Conservation (phyloP, 1,139 yeast genomes). For the Candida gigantensis region DNA sequence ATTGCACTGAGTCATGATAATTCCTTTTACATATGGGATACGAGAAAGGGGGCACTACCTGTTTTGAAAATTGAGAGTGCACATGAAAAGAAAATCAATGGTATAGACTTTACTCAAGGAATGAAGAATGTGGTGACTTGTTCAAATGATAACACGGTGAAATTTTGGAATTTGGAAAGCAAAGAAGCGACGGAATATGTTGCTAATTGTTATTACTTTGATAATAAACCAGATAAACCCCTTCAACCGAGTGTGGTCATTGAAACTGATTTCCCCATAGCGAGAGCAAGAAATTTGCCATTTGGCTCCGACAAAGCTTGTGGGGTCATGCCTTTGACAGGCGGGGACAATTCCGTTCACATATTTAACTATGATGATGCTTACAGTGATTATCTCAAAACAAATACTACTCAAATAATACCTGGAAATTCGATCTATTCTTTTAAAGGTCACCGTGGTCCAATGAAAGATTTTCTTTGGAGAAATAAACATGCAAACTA, state of each 20-base stretch:
- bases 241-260: slow-evolving; percentile 57
- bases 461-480: slow-evolving; percentile 89
- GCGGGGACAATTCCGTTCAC: slow-evolving; percentile 77
- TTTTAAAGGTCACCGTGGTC: slow-evolving; percentile 81
- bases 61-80: slow-evolving; percentile 62
- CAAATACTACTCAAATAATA: slow-evolving; percentile 30
- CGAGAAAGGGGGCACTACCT: slow-evolving; percentile 79
- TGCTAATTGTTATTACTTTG: slow-evolving; percentile 26
- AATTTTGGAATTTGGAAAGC: slow-evolving; percentile 71
- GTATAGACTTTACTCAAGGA: slow-evolving; percentile 75
- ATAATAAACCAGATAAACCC: slow-evolving; percentile 15
- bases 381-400: slow-evolving; percentile 35
- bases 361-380: slow-evolving; percentile 58
- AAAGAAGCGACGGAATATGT: slow-evolving; percentile 22
- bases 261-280: slow-evolving; percentile 77
- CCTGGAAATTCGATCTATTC: slow-evolving; percentile 50
- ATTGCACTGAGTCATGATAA: slow-evolving; percentile 87
- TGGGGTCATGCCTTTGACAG: slow-evolving; percentile 87
- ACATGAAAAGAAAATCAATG: slow-evolving; percentile 82
- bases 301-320: slow-evolving; percentile 79
- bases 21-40: slow-evolving; percentile 82
- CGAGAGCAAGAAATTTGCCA: slow-evolving; percentile 85
- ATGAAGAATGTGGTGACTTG: slow-evolving; percentile 69
- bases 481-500: slow-evolving; percentile 53
- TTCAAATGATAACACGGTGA: slow-evolving; percentile 85